Base-by-base conservation (phyloP, 192 early-diverging fungal genomes). In the Coemansia sp. region DNA sequence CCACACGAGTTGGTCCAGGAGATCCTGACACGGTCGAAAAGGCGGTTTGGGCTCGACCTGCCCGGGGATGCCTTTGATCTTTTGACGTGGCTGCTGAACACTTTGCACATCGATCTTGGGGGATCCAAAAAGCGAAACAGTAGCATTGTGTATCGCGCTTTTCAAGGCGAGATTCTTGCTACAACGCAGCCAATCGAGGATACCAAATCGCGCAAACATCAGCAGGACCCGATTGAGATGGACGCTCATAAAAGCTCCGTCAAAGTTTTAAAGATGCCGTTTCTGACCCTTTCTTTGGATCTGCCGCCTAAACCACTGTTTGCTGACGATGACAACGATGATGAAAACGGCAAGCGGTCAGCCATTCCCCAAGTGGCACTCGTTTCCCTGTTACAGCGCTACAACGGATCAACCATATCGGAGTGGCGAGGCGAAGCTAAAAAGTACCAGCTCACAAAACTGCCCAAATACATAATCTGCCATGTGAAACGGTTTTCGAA, bases 1-100 rank as follows among this genome's bases (percentile, higher is more conserved):
- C 97, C 96, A 5, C 97, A 99, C 72, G 97, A 99, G 68, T 73
- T 97, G 1, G 73, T 96, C 3, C 96, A 99, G 86, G 96, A 97
- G 84, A 88, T 96, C 16, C 86, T 88, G 4, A 92, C 87, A 63
- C 88, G 92, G 1, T 94, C 92, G 71, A 84, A 87, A 17, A 87
- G 90, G 49, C 74, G 85, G 49, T 99, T 96, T 73, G 85, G 86
- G 36, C 72, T 96, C 20, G 90, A 89, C 4, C 81, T 86, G 48
- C 92, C 94, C 66, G 84, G 87, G 18, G 96, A 99, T 74, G 88
- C 93, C 2, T 86, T 94, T 49, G 93, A 94, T 8, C 91, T 97
- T 61, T 69, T 96, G 5, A 86, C 88, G 5, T 99, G 97, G 97
- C 88, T 97, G 48, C 80, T 99, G 48, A 97, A 99, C 71, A 80